Conservation (phyloP, 345 rosid species). For the Toxicodendron radicans region DNA sequence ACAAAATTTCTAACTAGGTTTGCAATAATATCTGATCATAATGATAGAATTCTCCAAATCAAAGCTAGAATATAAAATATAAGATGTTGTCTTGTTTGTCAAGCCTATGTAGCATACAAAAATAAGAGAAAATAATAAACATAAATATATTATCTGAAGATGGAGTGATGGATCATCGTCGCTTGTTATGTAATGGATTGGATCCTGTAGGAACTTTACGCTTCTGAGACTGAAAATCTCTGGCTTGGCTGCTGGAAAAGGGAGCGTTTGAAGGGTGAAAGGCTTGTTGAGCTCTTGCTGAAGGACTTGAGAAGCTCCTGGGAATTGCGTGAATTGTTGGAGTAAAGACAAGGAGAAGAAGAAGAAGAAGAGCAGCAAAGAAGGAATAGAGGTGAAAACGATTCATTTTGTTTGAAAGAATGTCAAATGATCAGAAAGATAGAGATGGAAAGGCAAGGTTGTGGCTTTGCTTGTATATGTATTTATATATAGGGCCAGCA, state of each 20-base stretch:
- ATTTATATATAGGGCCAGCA: background rate
- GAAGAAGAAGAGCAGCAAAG: background rate
- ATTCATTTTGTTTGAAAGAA: constrained; percentile 8
- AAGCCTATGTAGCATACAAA: background rate
- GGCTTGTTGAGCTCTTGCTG: constrained; percentile 1
- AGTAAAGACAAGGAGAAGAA: constrained; percentile 1
- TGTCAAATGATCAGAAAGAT: background rate
- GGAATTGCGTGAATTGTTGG: constrained; percentile 11
- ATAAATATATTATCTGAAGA: background rate
- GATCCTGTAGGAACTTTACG: constrained; percentile 30
- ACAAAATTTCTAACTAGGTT: background rate
- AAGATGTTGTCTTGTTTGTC: background rate
- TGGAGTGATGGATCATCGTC: background rate
- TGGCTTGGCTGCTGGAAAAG: background rate
- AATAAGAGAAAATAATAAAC: background rate
- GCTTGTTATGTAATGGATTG: constrained; percentile 26
- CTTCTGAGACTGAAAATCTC: constrained; percentile 18
- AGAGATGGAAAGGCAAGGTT: constrained; percentile 1
- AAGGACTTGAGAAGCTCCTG: constrained; percentile 15
- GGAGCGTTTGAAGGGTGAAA: constrained; percentile 1
- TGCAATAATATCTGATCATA: background rate
- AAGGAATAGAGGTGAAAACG: constrained; percentile 1
- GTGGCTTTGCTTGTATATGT: constrained; percentile 2
- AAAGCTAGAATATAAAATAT: background rate
- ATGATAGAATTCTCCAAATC: background rate